Evolutionary conservation across 1,139 yeast species (phyloP).

Genomic region (Magnusiomyces suaveolens): DNA sequence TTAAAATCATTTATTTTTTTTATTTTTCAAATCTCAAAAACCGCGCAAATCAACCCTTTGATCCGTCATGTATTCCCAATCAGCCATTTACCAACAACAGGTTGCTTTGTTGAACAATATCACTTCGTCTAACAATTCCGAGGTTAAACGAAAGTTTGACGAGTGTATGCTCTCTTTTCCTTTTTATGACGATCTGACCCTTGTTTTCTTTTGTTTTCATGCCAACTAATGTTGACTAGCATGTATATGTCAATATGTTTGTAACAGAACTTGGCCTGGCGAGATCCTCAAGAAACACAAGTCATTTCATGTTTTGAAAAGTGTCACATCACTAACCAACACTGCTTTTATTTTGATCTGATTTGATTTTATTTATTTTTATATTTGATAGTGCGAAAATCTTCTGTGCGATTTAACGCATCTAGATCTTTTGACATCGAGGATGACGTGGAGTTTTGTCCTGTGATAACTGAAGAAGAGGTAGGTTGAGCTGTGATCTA

Average conservation of each 20-base stretch:
- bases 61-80: background rate
- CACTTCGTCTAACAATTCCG: background rate
- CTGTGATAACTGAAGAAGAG: constrained; percentile 12
- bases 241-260: background rate
- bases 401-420: constrained; percentile 40
- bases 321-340: too few species aligned
- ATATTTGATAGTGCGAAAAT: background rate
- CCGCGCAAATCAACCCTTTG: too few species aligned
- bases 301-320: background rate
- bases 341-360: too few species aligned
- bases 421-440: constrained; percentile 61
- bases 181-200: background rate
- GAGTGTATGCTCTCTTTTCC: background rate
- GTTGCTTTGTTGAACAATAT: background rate
- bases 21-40: too few species aligned
- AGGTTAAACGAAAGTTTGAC: background rate
- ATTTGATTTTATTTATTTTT: background rate
- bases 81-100: background rate
- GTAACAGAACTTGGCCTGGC: too few species aligned
- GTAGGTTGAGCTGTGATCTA: background rate
- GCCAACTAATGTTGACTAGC: background rate
- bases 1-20: too few species aligned
- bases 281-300: background rate
- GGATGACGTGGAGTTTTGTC: constrained; percentile 61
- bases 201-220: background rate